phyloP scores from a whole-genome alignment of 331 rosid species.

The Arachis monticola region DNA sequence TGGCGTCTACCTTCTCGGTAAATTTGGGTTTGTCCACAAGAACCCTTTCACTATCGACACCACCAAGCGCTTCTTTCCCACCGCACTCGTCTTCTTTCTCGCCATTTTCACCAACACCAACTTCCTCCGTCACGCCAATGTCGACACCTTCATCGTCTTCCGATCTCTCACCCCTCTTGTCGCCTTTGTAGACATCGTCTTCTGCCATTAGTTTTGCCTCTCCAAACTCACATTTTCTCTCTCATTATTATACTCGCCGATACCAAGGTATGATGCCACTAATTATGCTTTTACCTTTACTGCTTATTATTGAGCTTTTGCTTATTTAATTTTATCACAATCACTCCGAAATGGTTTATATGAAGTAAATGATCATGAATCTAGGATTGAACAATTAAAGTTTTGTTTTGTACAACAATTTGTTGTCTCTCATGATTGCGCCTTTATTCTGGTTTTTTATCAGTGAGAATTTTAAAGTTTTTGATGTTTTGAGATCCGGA shows the following conservation, averaged over 20 bases:
- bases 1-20: slow-evolving; percentile 81
- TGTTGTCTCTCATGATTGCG: slow-evolving; percentile 78
- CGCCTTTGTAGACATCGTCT: slow-evolving; percentile 78
- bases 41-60: slow-evolving; percentile 70
- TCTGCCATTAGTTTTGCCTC: slow-evolving; percentile 74
- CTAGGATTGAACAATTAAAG: slow-evolving; percentile 94
- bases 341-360: slow-evolving; percentile 94
- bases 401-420: slow-evolving; percentile 81
- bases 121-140: slow-evolving; percentile 94
- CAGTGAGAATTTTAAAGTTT: slow-evolving; percentile 76
- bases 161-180: slow-evolving; percentile 90
- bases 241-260: slow-evolving; percentile 75
- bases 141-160: slow-evolving; percentile 92
- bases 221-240: slow-evolving; percentile 71
- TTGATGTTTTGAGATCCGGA: slow-evolving; percentile 56
- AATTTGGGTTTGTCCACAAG: slow-evolving; percentile 74
- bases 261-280: slow-evolving; percentile 86
- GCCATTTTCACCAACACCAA: slow-evolving; percentile 97
- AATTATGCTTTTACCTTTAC: slow-evolving; percentile 83
- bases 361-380: slow-evolving; percentile 89
- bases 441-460: slow-evolving; percentile 80
- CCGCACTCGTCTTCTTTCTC: slow-evolving; percentile 85
- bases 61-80: slow-evolving; percentile 92
- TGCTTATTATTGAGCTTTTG: slow-evolving; percentile 93
- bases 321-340: slow-evolving; percentile 66